phyloP scores from a whole-genome alignment of 805 yeast genomes.

The Isabelozyma rhagii region DNA sequence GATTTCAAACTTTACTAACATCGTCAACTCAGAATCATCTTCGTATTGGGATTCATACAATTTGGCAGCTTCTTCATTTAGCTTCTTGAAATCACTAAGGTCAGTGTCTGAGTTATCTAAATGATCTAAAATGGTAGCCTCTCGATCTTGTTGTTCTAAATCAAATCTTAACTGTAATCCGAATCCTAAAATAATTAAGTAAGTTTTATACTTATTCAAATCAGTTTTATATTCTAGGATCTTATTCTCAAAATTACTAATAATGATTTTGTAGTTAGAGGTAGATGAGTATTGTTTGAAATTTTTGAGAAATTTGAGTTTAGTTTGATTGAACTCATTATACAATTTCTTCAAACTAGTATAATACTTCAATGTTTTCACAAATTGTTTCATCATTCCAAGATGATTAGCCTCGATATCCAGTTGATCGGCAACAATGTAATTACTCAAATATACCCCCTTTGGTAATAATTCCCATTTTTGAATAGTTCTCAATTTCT shows the following conservation, averaged over 20 bases:
- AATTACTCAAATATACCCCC: conserved; percentile 40
- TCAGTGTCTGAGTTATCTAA: conserved; percentile 11
- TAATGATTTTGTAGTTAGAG: conserved; percentile 34
- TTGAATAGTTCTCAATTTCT: conserved; percentile 28
- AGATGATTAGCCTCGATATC: conserved; percentile 26
- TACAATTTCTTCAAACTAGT: conserved; percentile 33
- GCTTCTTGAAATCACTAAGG: conserved; percentile 3
- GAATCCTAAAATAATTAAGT: conserved; percentile 43
- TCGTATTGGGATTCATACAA: conserved; percentile 1
- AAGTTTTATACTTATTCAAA: conserved; percentile 42
- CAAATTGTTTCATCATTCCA: conserved; percentile 43
- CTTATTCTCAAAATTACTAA: conserved; percentile 39
- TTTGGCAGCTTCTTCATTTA: conserved; percentile 10
- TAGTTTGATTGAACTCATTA: conserved; percentile 27
- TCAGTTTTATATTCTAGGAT: conserved; percentile 44
- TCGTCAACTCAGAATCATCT: conserved; percentile 29
- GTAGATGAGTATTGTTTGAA: conserved; percentile 19
- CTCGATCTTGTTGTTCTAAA: conserved; percentile 30
- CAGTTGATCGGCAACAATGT: conserved; percentile 14
- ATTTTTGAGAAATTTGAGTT: conserved; percentile 24
- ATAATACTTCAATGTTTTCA: conserved; percentile 40
- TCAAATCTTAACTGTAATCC: conserved; percentile 47
- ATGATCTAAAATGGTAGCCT: conserved; percentile 1
- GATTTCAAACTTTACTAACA: conserved; percentile 31
- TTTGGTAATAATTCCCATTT: conserved; percentile 43